Base-by-base conservation (phyloP, 495 filamentous ascomycete genomes). In the Aspergillus nidulans region DNA sequence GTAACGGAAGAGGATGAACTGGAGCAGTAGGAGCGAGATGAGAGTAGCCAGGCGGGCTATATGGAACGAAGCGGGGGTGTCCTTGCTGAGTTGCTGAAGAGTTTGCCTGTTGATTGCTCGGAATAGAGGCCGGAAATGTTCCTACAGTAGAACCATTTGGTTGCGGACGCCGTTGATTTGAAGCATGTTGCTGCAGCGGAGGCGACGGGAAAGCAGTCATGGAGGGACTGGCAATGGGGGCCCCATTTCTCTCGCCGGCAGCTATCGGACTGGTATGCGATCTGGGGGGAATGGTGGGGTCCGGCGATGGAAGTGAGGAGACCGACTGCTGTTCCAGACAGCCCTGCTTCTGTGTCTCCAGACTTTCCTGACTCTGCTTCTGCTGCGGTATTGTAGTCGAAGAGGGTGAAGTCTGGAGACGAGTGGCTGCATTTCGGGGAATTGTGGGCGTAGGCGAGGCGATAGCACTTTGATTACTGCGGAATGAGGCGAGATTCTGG, bases 221-320 rank as follows among this genome's bases (percentile, higher is more conserved):
- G 13, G 45, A 48, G 20, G 52, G 52, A 55, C 45, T 55, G n/a
- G 42, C 36, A 24, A 52, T 39, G 25, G 41, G 19, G 24, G 49
- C 3, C 6, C 24, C 34, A 55, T 57, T 55, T 16, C 52, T 40
- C 19, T 62, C 59, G 19, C 48, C 46, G 32, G 49, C 55, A 26
- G 41, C 45, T 36, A 47, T 34, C 4, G 63, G 60, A 43, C 61
- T 66, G 34, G 55, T 28, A 38, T 52, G 47, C 7, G 47, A 51
- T 21, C 40, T 39, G 18, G 58, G 56, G 12, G 30, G 53, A 25
- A 55, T 62, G 44, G 58, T 63, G 32, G 62, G 62, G 21, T 60
- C 59, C 6, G 62, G 62, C 2, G 64, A 63, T 24, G 64, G 64
- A 30, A 67, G 58, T 10, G 57, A 51, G 25, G 51, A 39, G n/a